These are phyloP conservation scores for Acanthamoeba castellanii DNA, from an alignment of 208 protist species.

Conservation along the genomic window DNA sequence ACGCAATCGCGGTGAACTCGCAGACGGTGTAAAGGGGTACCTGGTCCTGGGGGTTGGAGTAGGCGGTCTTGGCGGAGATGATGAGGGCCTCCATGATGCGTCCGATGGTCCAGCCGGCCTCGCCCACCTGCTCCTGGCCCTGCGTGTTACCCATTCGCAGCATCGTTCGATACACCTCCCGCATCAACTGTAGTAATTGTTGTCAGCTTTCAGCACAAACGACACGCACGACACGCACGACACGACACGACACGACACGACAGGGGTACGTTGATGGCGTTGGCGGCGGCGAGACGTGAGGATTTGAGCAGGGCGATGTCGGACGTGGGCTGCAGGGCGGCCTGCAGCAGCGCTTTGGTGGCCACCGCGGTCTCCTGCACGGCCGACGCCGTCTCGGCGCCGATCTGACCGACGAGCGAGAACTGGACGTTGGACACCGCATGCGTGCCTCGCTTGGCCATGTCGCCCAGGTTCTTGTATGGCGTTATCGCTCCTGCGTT, in stretches of 20 bases:
- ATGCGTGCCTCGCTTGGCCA: neutral
- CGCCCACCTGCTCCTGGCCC: neutral
- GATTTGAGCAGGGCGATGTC: slow-evolving; percentile 22
- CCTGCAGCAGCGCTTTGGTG: slow-evolving; percentile 37
- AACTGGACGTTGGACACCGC: neutral
- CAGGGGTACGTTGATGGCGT: slow-evolving; percentile 26
- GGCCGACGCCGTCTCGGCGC: slow-evolving; percentile 1
- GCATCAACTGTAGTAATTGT: neutral
- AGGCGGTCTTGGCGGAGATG: slow-evolving; percentile 61
- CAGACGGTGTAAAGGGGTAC: neutral
- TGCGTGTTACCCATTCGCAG: neutral
- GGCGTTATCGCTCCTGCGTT: neutral
- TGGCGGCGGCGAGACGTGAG: slow-evolving; percentile 6
- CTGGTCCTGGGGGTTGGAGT: slow-evolving; percentile 31
- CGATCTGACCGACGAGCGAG: neutral
- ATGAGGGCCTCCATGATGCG: slow-evolving; percentile 62
- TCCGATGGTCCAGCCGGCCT: neutral
- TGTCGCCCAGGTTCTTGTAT: neutral
- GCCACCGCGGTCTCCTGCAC: slow-evolving; percentile 52
- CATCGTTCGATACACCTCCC: slow-evolving; percentile 22
- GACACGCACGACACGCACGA: neutral
- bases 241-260: neutral
- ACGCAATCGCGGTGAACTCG: no score
- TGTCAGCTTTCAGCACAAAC: neutral
- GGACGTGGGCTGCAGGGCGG: neutral